Percentiles rank a stretch among this genome's conserved stretches.
phyloP scores from a whole-genome alignment of 768 basidiomycete genomes.

The Lactarius indigo region DNA sequence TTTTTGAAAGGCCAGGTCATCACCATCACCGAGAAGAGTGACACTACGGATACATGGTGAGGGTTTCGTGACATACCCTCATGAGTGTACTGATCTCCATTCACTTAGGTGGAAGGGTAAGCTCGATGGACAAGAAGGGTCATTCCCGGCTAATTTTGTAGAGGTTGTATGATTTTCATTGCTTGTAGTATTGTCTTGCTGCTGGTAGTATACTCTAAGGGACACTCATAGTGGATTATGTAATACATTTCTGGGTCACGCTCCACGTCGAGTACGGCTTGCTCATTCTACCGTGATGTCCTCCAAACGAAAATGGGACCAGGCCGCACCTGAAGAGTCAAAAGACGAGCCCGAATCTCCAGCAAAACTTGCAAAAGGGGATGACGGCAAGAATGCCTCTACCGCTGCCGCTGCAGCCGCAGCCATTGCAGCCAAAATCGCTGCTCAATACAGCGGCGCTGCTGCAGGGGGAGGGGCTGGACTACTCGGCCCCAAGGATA shows the following conservation, averaged over 20 bases:
- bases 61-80: slow-evolving; percentile 19
- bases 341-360: slow-evolving; percentile 42
- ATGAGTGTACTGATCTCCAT: background rate
- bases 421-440: slow-evolving; percentile 93
- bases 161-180: slow-evolving; percentile 44
- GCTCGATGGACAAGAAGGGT: slow-evolving; percentile 52
- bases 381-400: slow-evolving; percentile 59
- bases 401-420: slow-evolving; percentile 76
- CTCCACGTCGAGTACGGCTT: background rate
- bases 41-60: slow-evolving; percentile 72
- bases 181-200: background rate
- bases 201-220: background rate
- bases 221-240: background rate
- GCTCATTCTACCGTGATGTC: slow-evolving; percentile 42
- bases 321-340: slow-evolving; percentile 45
- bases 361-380: slow-evolving; percentile 42
- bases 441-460: slow-evolving; percentile 68
- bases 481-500: slow-evolving; percentile 52
- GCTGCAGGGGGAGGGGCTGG: slow-evolving; percentile 35
- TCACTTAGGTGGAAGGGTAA: slow-evolving; percentile 73
- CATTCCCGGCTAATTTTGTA: slow-evolving; percentile 86
- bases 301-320: slow-evolving; percentile 82
- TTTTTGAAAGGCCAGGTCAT: slow-evolving; percentile 78
- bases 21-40: slow-evolving; percentile 61
- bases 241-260: background rate